Evolutionary conservation across 768 basidiomycete species (phyloP), one percentile per base, ranked within the genome.

Genomic region (Imleria badia): DNA sequence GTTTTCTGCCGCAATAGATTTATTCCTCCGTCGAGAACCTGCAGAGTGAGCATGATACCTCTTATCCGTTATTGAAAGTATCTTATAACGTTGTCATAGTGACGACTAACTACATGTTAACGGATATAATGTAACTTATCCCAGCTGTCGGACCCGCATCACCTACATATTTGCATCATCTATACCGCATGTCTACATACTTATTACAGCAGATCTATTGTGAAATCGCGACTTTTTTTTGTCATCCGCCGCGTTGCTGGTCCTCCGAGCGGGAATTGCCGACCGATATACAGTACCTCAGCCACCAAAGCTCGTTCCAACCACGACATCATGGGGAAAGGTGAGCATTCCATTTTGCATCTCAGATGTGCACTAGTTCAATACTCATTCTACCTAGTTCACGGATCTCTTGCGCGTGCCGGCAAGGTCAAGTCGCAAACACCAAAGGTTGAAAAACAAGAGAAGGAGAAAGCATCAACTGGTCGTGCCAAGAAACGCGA

Each of bases 351-450:
- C 36, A 19, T 42, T 20, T 48, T 39, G 42, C 33, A 6, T 26
- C 26, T 26, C 26, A 26, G 20, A 13, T 30, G 15, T 12, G 29
- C n/a, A 0, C 15, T 17, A 20, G 6, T 14, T 34, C 3, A 11
- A 30, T 9, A 14, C 11, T 33, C 23, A 26, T 20, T 48, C 10
- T 14, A n/a, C 13, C 20, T 19, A 94, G 94, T 96, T 79, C 94
- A 97, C 87, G 94, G 94, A 74, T 97, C 94, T 73, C 93, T 97
- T 78, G 94, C 94, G 79, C 94, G 94, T 81, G 94, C 94, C 69
- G 95, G 95, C 76, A 97, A 98, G 84, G 96, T 97, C 82, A 97
- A 94, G 80, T 91, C 89, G 63, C 92, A 96, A 78, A 91, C 89
- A 65, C 95, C 95, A 67, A 98, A 98, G 78, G 95, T 97, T 72